phyloP scores from a whole-genome alignment of 1,139 yeast species.

The Meyerozyma athensensis region DNA sequence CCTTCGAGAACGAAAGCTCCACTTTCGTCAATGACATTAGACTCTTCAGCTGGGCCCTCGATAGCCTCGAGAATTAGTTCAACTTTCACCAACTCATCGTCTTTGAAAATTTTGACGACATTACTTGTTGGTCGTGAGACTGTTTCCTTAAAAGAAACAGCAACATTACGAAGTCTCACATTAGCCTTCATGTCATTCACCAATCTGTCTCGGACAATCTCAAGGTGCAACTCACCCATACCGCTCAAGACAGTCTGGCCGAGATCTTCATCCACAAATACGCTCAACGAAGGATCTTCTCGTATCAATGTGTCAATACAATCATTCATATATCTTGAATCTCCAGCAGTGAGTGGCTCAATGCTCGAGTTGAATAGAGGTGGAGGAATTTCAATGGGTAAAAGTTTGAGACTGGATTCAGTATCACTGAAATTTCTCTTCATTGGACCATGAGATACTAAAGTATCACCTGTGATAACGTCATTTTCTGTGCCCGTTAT shows the following conservation, averaged over 20 bases:
- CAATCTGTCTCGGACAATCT: constrained; percentile 76
- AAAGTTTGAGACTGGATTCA: constrained; percentile 51
- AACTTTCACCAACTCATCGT: constrained; percentile 14
- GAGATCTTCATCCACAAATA: constrained; percentile 71
- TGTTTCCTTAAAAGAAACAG: constrained; percentile 86
- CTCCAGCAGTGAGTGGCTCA: constrained; percentile 83
- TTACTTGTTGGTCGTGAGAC: constrained; percentile 21
- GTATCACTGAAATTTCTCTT: constrained; percentile 46
- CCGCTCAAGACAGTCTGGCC: constrained; percentile 89
- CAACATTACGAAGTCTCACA: constrained; percentile 73
- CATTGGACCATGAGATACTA: constrained; percentile 50
- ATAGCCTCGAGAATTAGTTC: constrained; percentile 49
- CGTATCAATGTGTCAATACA: constrained; percentile 61
- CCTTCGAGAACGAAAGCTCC: constrained; percentile 33
- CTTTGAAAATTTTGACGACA: neutral
- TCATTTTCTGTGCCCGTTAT: constrained; percentile 67
- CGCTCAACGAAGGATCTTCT: constrained; percentile 70
- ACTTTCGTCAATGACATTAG: constrained; percentile 32
- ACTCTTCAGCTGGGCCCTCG: constrained; percentile 39
- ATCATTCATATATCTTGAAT: constrained; percentile 61
- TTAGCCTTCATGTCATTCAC: constrained; percentile 77
- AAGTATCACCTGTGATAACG: constrained; percentile 86
- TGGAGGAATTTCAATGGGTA: constrained; percentile 84
- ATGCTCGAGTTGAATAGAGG: constrained; percentile 86
- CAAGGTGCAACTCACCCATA: constrained; percentile 94